phyloP scores from a whole-genome alignment of 2,329 filamentous ascomycete species.

The Talaromyces piceae region DNA sequence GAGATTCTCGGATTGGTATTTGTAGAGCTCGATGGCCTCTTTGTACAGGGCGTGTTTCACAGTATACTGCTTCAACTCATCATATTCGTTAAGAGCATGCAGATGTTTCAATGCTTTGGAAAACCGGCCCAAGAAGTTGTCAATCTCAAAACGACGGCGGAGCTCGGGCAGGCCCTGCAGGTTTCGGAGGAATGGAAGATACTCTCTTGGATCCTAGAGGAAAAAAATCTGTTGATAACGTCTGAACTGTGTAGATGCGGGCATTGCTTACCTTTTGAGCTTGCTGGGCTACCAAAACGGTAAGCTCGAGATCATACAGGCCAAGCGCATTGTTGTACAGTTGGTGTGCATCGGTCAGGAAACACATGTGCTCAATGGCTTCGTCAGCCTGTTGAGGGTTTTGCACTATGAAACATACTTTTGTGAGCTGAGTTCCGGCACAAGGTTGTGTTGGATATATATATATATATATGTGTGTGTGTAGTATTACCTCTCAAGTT shows the following conservation, averaged over 20 bases:
- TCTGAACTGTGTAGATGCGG: conserved; percentile 14
- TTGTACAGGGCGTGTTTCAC: conserved; percentile 73
- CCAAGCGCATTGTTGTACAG: conserved; percentile 87
- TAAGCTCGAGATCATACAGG: conserved; percentile 83
- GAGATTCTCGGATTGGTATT: conserved; percentile 65
- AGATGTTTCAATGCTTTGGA: conserved; percentile 72
- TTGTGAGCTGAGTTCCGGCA: background rate
- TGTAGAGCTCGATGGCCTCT: conserved; percentile 70
- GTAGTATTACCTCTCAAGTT: conserved; percentile 56
- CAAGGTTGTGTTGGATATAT: too few relatives aligned
- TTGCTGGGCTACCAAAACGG: conserved; percentile 86
- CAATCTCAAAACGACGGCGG: conserved; percentile 73
- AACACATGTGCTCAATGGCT: conserved; percentile 94
- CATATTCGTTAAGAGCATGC: conserved; percentile 63
- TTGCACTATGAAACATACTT: conserved; percentile 37
- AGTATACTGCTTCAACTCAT: conserved; percentile 70
- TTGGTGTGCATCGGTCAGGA: conserved; percentile 85
- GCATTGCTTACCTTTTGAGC: conserved; percentile 60
- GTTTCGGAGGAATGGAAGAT: conserved; percentile 86
- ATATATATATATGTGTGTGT: too few relatives aligned
- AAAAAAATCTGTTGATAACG: too few relatives aligned
- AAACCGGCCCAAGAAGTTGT: conserved; percentile 73
- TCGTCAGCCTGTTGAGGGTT: conserved; percentile 69
- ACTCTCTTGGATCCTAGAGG: conserved; percentile 74
- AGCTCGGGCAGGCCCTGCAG: conserved; percentile 66